A percentile compares a stretch with the other conserved stretches of the same genome.
These are phyloP conservation scores for Verticillium klebahnii DNA, from an alignment of 2,329 filamentous ascomycete genomes.

Conservation along the genomic window DNA sequence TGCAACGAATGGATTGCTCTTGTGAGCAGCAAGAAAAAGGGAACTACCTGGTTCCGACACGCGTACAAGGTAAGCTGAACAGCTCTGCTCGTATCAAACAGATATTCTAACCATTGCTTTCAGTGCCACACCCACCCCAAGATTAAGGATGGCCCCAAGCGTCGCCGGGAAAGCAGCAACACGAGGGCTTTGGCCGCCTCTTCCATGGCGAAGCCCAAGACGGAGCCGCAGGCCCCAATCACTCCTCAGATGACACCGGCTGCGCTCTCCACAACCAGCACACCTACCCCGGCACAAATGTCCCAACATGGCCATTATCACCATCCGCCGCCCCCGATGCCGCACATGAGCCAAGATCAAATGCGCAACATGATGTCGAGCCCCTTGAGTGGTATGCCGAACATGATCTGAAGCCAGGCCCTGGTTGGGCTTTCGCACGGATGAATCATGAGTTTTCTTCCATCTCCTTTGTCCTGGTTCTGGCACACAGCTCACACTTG, in stretches of 20 bases:
- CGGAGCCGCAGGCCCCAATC: conserved; percentile 32
- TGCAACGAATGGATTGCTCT: conserved; percentile 79
- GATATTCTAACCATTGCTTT: conserved; percentile 14
- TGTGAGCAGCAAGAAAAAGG: conserved; percentile 84
- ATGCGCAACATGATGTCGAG: conserved; percentile 3
- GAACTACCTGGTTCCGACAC: conserved; percentile 88
- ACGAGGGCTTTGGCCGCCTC: conserved; percentile 35
- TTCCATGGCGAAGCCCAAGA: conserved; percentile 42
- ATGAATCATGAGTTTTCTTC: neutral
- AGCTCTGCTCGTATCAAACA: neutral
- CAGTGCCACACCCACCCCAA: conserved; percentile 70
- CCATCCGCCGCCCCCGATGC: neutral
- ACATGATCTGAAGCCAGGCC: neutral
- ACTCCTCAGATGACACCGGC: conserved; percentile 41
- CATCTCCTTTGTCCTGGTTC: neutral
- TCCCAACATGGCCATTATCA: conserved; percentile 12
- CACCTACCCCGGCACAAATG: conserved; percentile 30
- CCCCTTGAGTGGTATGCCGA: neutral
- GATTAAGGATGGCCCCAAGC: conserved; percentile 66
- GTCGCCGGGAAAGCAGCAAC: conserved; percentile 58
- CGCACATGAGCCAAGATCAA: neutral
- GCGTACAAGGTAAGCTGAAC: conserved; percentile 68
- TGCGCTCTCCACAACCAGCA: conserved; percentile 27
- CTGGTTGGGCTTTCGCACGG: neutral
- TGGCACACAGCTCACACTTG: neutral